Base-by-base conservation (phyloP, 805 yeast species). In the Phaffomyces thermotolerans region DNA sequence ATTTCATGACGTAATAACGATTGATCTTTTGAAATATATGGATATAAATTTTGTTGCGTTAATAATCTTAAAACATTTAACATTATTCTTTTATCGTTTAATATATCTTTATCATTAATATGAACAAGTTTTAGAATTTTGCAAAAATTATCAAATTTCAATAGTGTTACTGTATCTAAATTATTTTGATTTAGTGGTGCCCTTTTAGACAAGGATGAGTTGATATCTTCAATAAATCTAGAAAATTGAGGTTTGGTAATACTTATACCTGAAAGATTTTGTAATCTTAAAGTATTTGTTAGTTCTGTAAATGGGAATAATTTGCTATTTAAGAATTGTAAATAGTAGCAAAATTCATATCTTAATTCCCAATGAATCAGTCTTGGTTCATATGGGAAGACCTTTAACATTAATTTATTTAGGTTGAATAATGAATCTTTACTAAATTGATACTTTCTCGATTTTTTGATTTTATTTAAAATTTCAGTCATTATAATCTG, bases 11-110 rank as follows among this genome's bases (percentile, higher is more conserved):
- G 20, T 4, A 18, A 12, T 14, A 45, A 31, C 4, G 31, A 8
- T 20, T 36, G 37, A 18, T 34, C 42, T 3, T 14, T n/a, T 1
- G 56, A 51, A 8, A 50, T 36, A 4, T 42, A 29, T 12, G 47
- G 43, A 15, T 44, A 56, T 10, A 50, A 20, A 31, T 53, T 53
- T 25, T 56, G 58, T 34, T 54, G 58, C 1, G 58, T 53, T 7
- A 47, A 42, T 4, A 55, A 36, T 31, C 51, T 52, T 36, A 57
- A 35, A 3, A 57, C 31, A 2, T 41, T 39, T 23, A 57, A 24
- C 6, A 47, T 24, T 1, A 51, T 17, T 13, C 39, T 34, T 1
- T 47, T 49, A 37, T 50, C 52, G 13, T 49, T 41, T 2, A 57
- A n/a, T 2, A 37, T 20, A 1, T 31, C 39, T n/a, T 48, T 39